Conservation (phyloP, 768 basidiomycete species). For the Solioccasus polychromus region DNA sequence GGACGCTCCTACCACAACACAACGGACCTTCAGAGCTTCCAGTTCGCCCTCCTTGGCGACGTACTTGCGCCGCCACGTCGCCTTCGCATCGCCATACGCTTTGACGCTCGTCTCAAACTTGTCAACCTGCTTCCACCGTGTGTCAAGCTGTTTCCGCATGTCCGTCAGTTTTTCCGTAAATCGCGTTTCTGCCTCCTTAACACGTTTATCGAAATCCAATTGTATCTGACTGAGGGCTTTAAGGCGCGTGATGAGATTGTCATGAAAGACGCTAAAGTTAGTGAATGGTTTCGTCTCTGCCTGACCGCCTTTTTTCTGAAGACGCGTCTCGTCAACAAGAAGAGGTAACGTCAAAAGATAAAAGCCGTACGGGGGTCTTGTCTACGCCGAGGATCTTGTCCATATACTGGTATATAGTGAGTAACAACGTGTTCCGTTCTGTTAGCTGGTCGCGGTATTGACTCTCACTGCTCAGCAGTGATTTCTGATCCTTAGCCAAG, state of each 20-base stretch:
- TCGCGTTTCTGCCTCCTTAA: slow-evolving; percentile 72
- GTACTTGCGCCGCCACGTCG: slow-evolving; percentile 80
- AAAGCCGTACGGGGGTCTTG: slow-evolving; percentile 69
- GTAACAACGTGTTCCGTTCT: slow-evolving; percentile 85
- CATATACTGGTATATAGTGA: slow-evolving; percentile 94
- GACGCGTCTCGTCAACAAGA: background rate
- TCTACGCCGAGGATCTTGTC: slow-evolving; percentile 91
- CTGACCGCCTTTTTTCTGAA: slow-evolving; percentile 69
- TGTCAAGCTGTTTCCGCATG: slow-evolving; percentile 84
- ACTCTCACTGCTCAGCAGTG: slow-evolving; percentile 64
- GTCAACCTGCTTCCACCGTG: slow-evolving; percentile 89
- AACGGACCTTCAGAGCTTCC: slow-evolving; percentile 73
- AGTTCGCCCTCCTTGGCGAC: slow-evolving; percentile 86
- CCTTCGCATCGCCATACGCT: slow-evolving; percentile 75
- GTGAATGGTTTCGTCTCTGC: slow-evolving; percentile 91
- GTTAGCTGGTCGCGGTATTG: slow-evolving; percentile 91
- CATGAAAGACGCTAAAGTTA: slow-evolving; percentile 92
- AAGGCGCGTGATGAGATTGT: slow-evolving; percentile 85
- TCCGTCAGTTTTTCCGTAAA: slow-evolving; percentile 73
- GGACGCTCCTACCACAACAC: background rate
- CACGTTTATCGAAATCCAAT: slow-evolving; percentile 79
- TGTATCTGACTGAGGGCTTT: slow-evolving; percentile 84
- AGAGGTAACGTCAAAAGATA: background rate
- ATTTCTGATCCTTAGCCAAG: slow-evolving; percentile 77
- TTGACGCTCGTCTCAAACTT: slow-evolving; percentile 87